These are phyloP conservation scores for Thermomyces lanuginosus DNA, from an alignment of 2,329 filamentous ascomycete genomes.

Conservation along the genomic window DNA sequence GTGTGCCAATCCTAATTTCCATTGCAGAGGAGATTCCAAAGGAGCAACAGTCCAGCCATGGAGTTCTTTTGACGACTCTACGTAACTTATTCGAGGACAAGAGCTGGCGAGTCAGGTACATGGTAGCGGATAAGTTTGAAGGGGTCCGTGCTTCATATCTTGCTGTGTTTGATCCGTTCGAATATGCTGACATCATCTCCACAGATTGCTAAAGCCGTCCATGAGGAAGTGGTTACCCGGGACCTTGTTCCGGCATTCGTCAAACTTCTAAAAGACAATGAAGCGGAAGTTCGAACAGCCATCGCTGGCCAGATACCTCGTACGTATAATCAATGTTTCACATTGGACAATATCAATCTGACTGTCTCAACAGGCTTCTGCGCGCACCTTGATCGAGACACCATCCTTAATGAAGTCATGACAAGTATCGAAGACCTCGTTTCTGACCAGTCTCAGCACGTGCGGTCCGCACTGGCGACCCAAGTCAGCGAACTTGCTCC, in stretches of 20 bases:
- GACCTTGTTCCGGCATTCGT: constrained; percentile 95
- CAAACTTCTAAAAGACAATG: constrained; percentile 92
- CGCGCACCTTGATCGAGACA: constrained; percentile 67
- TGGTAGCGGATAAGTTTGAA: constrained; percentile 97
- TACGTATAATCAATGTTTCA: constrained; percentile 23
- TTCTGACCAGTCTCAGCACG: constrained; percentile 89
- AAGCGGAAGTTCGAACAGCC: constrained; percentile 91
- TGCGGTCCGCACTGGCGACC: constrained; percentile 83
- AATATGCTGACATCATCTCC: constrained; percentile 3
- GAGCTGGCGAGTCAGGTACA: constrained; percentile 97
- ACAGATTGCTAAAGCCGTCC: constrained; percentile 95
- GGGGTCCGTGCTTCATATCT: constrained; percentile 45
- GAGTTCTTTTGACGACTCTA: constrained; percentile 75
- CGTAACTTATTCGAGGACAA: constrained; percentile 95
- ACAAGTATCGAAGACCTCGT: constrained; percentile 89
- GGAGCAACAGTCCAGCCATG: constrained; percentile 93
- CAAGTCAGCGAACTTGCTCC: constrained; percentile 94
- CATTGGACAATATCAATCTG: constrained; percentile 7
- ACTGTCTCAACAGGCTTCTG: constrained; percentile 60
- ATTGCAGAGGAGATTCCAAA: constrained; percentile 96
- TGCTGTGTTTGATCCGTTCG: background rate
- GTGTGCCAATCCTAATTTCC: constrained; percentile 88
- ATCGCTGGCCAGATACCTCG: constrained; percentile 92
- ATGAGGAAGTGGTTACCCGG: constrained; percentile 85
- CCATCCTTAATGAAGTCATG: constrained; percentile 91